Evolutionary conservation across 768 basidiomycete species (phyloP), one percentile per base, ranked within the genome.

Genomic region (Daedaleopsis nitida): DNA sequence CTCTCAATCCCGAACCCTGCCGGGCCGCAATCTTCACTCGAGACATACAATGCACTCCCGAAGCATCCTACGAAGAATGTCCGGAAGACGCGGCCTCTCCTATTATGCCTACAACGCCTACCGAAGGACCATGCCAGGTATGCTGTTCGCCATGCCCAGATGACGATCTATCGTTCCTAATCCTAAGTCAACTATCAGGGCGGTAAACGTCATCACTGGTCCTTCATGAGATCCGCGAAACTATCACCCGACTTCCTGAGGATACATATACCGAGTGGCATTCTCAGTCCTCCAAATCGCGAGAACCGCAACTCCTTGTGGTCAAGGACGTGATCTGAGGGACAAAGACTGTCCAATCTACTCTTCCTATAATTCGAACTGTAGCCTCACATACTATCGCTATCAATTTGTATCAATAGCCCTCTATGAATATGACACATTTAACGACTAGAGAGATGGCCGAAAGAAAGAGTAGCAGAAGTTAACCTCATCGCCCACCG

Each of bases 251-350:
- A 64, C 50, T 63, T 63, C 32, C 23, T 64, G 32, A 59, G 64
- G 5, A 62, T 66, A 38, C 55, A 61, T 14, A 66, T 66, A 32
- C 65, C 65, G 10, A 50, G 52, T 1, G 58, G 59, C 1, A 37
- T 64, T n/a, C 52, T 66, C 52, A 66, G 62, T 38, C 62, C 65
- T 34, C 24, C 47, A 23, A 51, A 42, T 6, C 49, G 60, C 24
- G 59, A 60, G 42, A 45, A 50, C 11, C 49, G 60, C 3, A 55
- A 47, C 5, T 39, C 55, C 17, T 62, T 62, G 39, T 62, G 60
- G 60, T 57, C 60, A 13, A 62, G 57, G 44, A 34, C 55, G 32
- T 62, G 44, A 61, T 38, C 8, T 38, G n/a, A 32, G 7, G 27
- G 7, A 7, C 27, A 32, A 32, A 32, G 27, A 3, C 27, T 32